phyloP scores from a whole-genome alignment of 805 yeast species.

The Clavispora carvajalis region DNA sequence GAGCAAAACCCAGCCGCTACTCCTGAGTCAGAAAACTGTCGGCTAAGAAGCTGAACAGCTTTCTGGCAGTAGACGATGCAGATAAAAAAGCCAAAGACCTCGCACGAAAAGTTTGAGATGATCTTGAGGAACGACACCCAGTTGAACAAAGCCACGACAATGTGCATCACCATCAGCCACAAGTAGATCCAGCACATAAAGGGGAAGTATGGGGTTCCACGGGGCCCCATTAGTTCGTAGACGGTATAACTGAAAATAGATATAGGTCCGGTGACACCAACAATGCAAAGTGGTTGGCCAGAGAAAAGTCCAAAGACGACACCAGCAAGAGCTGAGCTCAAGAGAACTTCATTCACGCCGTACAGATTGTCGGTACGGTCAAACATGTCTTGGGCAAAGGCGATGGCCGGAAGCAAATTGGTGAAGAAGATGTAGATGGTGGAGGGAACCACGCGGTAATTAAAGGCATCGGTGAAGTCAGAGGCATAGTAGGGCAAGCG shows the following conservation, averaged over 20 bases:
- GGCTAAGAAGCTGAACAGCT: conserved; percentile 74
- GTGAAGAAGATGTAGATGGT: conserved; percentile 82
- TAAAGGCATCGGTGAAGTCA: conserved; percentile 79
- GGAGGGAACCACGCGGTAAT: conserved; percentile 85
- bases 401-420: conserved; percentile 86
- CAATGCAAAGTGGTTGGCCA: conserved; percentile 92
- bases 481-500: conserved; percentile 64
- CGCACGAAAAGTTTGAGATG: conserved; percentile 81
- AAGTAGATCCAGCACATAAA: conserved; percentile 95
- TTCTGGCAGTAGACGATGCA: conserved; percentile 84
- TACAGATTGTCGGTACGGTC: conserved; percentile 82
- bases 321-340: conserved; percentile 85
- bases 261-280: conserved; percentile 96
- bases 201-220: conserved; percentile 62
- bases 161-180: conserved; percentile 85
- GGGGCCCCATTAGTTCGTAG: conserved; percentile 58
- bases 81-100: conserved; percentile 88
- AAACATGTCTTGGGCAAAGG: conserved; percentile 96
- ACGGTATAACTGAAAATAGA: conserved; percentile 90
- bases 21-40: conserved; percentile 53
- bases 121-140: conserved; percentile 60
- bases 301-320: conserved; percentile 77
- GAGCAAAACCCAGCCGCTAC: conserved; percentile 63
- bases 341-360: conserved; percentile 85
- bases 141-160: conserved; percentile 65